Percentiles rank a stretch among this genome's conserved stretches.
Conservation (phyloP, 768 basidiomycete species). For the Filobasidium floriforme region DNA sequence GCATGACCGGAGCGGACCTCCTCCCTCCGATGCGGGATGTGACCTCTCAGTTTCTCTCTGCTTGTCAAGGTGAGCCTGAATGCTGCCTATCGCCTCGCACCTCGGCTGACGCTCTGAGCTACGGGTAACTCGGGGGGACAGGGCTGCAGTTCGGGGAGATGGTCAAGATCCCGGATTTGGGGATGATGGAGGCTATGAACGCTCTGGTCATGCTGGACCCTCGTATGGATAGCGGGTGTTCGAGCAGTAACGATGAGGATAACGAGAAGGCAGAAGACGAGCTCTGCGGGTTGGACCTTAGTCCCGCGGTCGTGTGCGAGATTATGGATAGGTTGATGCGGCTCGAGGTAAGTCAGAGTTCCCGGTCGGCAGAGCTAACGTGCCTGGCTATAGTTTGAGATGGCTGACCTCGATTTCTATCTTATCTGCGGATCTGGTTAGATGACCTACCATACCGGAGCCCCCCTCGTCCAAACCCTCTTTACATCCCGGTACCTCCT, state of each 20-base stretch:
- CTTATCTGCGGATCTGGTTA: conserved; percentile 46
- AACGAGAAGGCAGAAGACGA: neutral
- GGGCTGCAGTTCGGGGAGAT: conserved; percentile 62
- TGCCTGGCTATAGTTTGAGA: conserved; percentile 18
- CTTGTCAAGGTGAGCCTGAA: too few relatives aligned
- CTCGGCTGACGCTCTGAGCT: neutral
- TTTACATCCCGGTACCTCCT: conserved; percentile 71
- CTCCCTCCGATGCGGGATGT: too few relatives aligned
- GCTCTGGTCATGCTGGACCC: conserved; percentile 87
- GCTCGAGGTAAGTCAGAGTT: conserved; percentile 55
- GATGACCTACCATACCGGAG: conserved; percentile 84
- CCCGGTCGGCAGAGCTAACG: conserved; percentile 1
- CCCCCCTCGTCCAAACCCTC: conserved; percentile 76
- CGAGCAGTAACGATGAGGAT: conserved; percentile 23
- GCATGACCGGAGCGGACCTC: too few relatives aligned
- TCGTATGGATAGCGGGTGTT: conserved; percentile 74
- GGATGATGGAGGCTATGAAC: conserved; percentile 84
- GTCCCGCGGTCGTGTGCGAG: conserved; percentile 79
- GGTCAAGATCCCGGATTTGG: conserved; percentile 62
- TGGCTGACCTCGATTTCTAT: neutral
- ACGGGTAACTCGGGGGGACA: conserved; percentile 28
- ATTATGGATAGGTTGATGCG: conserved; percentile 69
- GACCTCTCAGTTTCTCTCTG: too few relatives aligned
- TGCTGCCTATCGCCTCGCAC: too few relatives aligned
- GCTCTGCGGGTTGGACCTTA: neutral